phyloP scores from a whole-genome alignment of 108 stramenopile species.

The Parietichytrium sp. region DNA sequence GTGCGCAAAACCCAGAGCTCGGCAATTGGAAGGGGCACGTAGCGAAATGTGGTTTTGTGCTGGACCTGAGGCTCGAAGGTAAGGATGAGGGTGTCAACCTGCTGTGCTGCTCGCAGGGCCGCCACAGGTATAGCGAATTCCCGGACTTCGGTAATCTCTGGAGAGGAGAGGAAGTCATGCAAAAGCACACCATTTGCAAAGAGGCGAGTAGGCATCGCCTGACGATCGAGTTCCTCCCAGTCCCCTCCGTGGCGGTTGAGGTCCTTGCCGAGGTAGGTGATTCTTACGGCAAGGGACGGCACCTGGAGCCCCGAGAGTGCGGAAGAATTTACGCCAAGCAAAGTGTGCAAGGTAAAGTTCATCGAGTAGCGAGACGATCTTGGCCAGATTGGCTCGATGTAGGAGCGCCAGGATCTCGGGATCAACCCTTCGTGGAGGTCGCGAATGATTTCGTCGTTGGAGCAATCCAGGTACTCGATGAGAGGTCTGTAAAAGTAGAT shows the following conservation, averaged over 20 bases:
- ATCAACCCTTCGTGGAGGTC: slow-evolving; percentile 18
- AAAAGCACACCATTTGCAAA: slow-evolving; percentile 11
- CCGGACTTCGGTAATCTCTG: not conserved
- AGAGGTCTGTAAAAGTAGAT: slow-evolving; percentile 22
- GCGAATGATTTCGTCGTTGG: slow-evolving; percentile 32
- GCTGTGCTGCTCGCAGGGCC: not conserved
- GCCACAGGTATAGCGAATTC: not conserved
- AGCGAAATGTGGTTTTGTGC: slow-evolving; percentile 38
- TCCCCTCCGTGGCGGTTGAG: slow-evolving; percentile 30
- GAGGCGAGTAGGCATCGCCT: slow-evolving; percentile 14
- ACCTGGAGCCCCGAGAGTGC: not conserved
- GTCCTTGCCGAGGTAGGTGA: slow-evolving; percentile 31
- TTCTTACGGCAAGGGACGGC: not conserved
- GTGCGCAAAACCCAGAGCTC: slow-evolving; percentile 32
- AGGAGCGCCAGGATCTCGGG: slow-evolving; percentile 29
- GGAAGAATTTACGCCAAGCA: not conserved
- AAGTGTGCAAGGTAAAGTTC: not conserved
- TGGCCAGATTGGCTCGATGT: slow-evolving; percentile 12
- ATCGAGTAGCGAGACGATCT: slow-evolving; percentile 19
- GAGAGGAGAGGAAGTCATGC: not conserved
- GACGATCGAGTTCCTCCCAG: slow-evolving; percentile 33
- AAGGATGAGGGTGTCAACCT: not conserved
- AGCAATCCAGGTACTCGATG: slow-evolving; percentile 6
- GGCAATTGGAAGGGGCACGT: slow-evolving; percentile 4
- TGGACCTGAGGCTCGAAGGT: slow-evolving; percentile 21